Percentiles rank a stretch among this genome's conserved stretches.
phyloP scores from a whole-genome alignment of 305 asterid genomes.

The Solanum hybrid region DNA sequence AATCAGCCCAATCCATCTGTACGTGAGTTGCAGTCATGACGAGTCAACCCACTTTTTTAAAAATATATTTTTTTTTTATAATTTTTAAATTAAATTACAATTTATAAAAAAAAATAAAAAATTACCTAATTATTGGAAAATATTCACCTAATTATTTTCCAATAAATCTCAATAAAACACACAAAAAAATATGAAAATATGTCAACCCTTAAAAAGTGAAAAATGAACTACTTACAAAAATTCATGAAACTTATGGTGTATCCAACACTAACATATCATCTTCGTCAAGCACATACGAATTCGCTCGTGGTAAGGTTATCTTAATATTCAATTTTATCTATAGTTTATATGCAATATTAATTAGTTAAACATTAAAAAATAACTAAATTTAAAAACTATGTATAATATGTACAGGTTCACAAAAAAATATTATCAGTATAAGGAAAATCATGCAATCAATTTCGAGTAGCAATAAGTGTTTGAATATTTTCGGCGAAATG shows the following conservation, averaged over 20 bases:
- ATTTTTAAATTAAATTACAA: too few species aligned
- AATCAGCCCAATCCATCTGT: not conserved
- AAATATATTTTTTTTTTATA: too few species aligned
- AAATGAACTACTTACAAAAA: not conserved
- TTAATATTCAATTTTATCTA: not conserved
- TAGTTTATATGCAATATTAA: not conserved
- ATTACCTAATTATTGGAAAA: too few species aligned
- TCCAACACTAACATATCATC: not conserved
- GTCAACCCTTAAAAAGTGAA: not conserved
- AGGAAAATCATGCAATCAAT: not conserved
- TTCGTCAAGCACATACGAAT: not conserved
- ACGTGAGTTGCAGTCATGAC: not conserved
- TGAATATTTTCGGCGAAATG: too few species aligned
- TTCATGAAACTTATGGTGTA: not conserved
- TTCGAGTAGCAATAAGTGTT: too few species aligned
- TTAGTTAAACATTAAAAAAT: too few species aligned
- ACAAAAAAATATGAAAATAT: not conserved
- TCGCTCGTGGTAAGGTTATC: not conserved
- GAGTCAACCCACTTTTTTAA: too few species aligned
- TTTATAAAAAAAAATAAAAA: too few species aligned
- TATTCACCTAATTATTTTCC: too few species aligned
- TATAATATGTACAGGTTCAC: not conserved
- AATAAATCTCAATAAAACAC: not conserved
- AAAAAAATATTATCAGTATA: too few species aligned
- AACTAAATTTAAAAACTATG: not conserved